Conservation (phyloP, 2,329 filamentous ascomycete species). For the Amesomyces nigricolor region DNA sequence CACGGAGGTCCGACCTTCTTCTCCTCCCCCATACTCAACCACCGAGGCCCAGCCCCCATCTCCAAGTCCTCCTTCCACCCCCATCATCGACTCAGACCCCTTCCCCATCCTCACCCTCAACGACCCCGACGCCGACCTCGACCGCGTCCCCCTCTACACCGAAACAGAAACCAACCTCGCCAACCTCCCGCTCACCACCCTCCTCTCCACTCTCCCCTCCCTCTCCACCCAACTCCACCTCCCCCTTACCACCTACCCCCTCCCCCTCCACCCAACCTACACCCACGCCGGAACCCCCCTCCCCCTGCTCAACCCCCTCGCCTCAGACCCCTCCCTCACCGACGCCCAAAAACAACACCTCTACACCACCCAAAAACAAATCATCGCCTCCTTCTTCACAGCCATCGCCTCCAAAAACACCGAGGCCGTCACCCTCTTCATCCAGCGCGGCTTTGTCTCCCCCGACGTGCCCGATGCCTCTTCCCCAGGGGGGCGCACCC, state of each 20-base stretch:
- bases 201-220: conserved; percentile 11
- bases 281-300: neutral
- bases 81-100: neutral
- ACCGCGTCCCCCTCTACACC: conserved; percentile 19
- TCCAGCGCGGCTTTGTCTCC: conserved; percentile 34
- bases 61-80: neutral
- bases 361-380: conserved; percentile 21
- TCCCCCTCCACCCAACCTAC: neutral
- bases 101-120: neutral
- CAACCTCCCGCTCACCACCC: neutral
- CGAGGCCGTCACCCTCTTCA: conserved; percentile 29
- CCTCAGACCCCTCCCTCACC: neutral
- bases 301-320: neutral
- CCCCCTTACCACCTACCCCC: conserved; percentile 21
- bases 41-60: neutral
- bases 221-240: conserved; percentile 17
- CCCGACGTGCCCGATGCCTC: conserved; percentile 31
- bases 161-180: conserved; percentile 6
- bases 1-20: too few relatives aligned
- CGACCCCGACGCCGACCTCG: conserved; percentile 6
- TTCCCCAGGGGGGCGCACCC: conserved; percentile 27
- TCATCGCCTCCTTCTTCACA: conserved; percentile 30
- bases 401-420: conserved; percentile 28
- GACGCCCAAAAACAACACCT: neutral
- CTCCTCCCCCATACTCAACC: neutral